A percentile compares a stretch with the other conserved stretches of the same genome.
These are phyloP conservation scores for Ascochyta fabae DNA, from an alignment of 2,329 filamentous ascomycete species.

Conservation along the genomic window DNA sequence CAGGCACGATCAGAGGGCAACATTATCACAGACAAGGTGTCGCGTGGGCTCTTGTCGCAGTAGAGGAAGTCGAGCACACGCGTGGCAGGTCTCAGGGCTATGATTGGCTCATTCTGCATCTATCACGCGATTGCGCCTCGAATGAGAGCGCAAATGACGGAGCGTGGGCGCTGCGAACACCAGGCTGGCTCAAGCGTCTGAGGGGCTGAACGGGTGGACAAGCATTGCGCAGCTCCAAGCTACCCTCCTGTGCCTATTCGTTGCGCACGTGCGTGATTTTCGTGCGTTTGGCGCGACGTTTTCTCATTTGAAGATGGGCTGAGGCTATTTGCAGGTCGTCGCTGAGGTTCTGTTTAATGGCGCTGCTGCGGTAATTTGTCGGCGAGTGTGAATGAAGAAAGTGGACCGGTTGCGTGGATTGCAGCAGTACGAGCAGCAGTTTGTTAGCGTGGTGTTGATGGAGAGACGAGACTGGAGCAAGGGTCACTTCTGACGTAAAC, in stretches of 20 bases:
- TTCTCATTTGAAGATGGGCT: neutral
- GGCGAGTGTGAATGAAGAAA: neutral
- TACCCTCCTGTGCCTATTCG: conserved; percentile 11
- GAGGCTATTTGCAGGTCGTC: conserved; percentile 6
- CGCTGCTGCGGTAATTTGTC: conserved; percentile 2
- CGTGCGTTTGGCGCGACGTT: neutral
- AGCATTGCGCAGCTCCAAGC: conserved; percentile 7
- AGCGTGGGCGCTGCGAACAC: conserved; percentile 33
- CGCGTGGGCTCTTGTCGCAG: conserved; percentile 40
- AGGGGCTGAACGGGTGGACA: conserved; percentile 26
- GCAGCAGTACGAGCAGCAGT: neutral
- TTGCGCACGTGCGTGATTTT: conserved; percentile 19
- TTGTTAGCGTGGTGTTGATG: conserved; percentile 16
- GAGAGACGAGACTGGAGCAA: neutral
- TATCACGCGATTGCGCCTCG: conserved; percentile 26
- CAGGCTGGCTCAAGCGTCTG: conserved; percentile 19
- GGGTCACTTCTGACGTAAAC: conserved; percentile 7
- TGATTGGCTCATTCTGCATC: conserved; percentile 30
- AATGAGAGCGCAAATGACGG: conserved; percentile 33
- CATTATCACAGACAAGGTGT: conserved; percentile 35
- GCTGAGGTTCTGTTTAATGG: neutral
- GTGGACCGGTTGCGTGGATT: conserved; percentile 4
- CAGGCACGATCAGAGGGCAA: conserved; percentile 17
- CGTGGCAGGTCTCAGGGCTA: conserved; percentile 15
- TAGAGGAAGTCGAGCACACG: conserved; percentile 26